These are phyloP conservation scores for Puya raimondii DNA, from an alignment of 176 grass and related monocot genomes.

Conservation along the genomic window DNA sequence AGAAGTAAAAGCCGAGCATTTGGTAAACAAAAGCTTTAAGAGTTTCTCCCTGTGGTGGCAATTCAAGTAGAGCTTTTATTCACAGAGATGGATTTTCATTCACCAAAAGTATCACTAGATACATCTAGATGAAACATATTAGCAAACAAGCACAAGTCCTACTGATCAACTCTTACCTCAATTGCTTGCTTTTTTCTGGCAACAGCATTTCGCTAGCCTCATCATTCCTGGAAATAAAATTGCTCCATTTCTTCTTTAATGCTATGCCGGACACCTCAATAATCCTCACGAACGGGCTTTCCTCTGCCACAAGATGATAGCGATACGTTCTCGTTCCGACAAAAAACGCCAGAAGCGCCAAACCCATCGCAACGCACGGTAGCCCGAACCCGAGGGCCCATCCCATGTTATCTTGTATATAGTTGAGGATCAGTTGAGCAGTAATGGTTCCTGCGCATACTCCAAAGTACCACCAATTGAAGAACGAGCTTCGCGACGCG, in stretches of 20 bases:
- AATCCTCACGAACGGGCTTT: conserved; percentile 1
- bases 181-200: background rate
- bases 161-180: background rate
- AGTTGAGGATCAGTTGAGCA: background rate
- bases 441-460: conserved; percentile 21
- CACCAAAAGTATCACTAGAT: background rate
- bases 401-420: conserved; percentile 3
- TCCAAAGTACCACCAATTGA: conserved; percentile 58
- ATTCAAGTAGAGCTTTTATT: background rate
- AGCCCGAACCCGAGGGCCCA: conserved; percentile 3
- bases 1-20: background rate
- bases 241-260: background rate
- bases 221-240: background rate
- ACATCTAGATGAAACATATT: background rate
- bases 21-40: background rate
- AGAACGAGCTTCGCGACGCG: conserved; percentile 37
- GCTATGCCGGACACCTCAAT: background rate
- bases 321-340: conserved; percentile 7
- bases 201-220: background rate
- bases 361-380: background rate
- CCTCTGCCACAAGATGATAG: background rate
- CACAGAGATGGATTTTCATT: background rate
- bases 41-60: background rate
- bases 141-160: background rate
- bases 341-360: background rate